Conservation (phyloP, 805 yeast species). For the Metschnikowia rubicola region DNA sequence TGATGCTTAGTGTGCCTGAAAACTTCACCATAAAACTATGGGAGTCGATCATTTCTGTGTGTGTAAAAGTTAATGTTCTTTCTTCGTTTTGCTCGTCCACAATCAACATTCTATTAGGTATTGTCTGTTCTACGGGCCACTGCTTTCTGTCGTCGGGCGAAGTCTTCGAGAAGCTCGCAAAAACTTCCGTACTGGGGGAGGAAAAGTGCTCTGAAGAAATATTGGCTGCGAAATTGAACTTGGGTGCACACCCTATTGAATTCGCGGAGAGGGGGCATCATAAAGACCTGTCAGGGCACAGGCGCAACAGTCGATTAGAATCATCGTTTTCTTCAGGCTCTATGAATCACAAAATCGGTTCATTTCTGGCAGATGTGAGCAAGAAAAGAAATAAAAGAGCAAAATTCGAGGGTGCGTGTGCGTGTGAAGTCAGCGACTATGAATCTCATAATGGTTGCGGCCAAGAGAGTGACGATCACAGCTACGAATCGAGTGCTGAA, state of each 20-base stretch:
- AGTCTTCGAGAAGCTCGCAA: no score
- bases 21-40: background rate
- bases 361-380: no score
- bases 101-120: no score
- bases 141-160: no score
- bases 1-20: slow-evolving; percentile 1
- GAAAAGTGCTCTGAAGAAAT: background rate
- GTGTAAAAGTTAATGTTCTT: no score
- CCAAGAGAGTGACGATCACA: slow-evolving; percentile 1
- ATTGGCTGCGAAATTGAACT: slow-evolving; percentile 2
- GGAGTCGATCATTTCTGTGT: background rate
- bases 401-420: background rate
- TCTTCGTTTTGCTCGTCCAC: no score
- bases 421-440: slow-evolving; percentile 2
- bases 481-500: background rate
- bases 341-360: no score
- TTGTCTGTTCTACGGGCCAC: no score
- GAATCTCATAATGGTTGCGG: slow-evolving; percentile 4
- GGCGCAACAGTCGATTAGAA: background rate
- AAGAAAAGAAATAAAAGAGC: no score
- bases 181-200: no score
- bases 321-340: no score
- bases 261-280: background rate
- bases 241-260: background rate
- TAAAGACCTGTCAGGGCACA: no score